These are phyloP conservation scores for Phaffia australis DNA, from an alignment of 768 basidiomycete species.

Conservation along the genomic window DNA sequence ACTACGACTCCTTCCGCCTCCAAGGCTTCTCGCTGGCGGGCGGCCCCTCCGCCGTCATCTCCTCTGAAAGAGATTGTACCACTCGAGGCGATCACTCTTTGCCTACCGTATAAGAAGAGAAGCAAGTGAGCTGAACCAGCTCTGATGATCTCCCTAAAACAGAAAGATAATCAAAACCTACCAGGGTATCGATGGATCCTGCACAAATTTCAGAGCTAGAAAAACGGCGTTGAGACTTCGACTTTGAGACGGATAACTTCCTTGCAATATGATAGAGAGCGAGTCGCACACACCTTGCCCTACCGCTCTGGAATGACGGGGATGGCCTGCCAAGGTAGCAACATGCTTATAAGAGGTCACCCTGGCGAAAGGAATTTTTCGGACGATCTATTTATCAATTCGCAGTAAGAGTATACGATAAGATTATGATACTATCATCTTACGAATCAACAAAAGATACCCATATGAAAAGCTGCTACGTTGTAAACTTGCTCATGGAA, in stretches of 20 bases:
- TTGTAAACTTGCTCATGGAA: constrained; percentile 65
- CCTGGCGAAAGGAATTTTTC: constrained; percentile 54
- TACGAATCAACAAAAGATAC: no score
- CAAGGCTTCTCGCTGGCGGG: constrained; percentile 61
- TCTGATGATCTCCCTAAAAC: no score
- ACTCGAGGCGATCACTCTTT: constrained; percentile 56
- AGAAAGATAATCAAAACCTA: constrained; percentile 34
- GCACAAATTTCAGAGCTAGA: constrained; percentile 65
- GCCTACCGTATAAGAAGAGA: no score
- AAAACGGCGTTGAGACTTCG: neutral
- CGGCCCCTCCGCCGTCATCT: constrained; percentile 68
- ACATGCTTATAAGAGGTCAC: constrained; percentile 67
- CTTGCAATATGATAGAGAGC: neutral
- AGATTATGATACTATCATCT: neutral
- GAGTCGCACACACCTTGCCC: constrained; percentile 54
- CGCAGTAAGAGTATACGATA: neutral
- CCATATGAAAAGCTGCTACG: constrained; percentile 16
- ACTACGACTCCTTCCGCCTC: constrained; percentile 77
- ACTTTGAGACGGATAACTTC: neutral
- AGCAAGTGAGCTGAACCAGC: no score
- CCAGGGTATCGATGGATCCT: constrained; percentile 66
- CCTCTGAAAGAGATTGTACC: constrained; percentile 64
- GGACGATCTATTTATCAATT: constrained; percentile 40
- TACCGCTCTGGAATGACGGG: constrained; percentile 64
- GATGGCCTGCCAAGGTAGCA: constrained; percentile 69